Percentiles rank a stretch among this genome's conserved stretches.
Evolutionary conservation across 495 filamentous ascomycete genomes (phyloP).

Genomic region (Neurospora tetraspora): DNA sequence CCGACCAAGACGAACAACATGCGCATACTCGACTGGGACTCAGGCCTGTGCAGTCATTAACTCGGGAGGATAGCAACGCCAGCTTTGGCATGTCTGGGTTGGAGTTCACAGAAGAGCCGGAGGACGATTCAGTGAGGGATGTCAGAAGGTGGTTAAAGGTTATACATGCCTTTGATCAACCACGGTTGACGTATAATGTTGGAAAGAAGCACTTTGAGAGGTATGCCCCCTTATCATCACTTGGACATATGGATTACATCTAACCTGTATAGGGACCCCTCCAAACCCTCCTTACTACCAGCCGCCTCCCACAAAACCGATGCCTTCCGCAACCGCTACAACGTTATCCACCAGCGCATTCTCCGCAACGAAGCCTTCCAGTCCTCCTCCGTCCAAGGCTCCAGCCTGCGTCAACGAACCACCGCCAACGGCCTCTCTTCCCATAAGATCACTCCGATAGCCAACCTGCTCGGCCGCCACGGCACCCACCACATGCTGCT

Average conservation of each 20-base stretch:
- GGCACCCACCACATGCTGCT: slow-evolving; percentile 80
- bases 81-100: slow-evolving; percentile 55
- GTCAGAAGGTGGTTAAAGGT: slow-evolving; percentile 70
- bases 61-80: slow-evolving; percentile 47
- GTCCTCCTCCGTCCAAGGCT: slow-evolving; percentile 51
- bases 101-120: slow-evolving; percentile 50
- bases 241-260: not conserved
- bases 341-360: slow-evolving; percentile 81
- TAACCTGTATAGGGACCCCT: slow-evolving; percentile 34
- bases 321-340: slow-evolving; percentile 80
- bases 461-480: slow-evolving; percentile 84
- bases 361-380: slow-evolving; percentile 92
- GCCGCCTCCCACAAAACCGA: slow-evolving; percentile 70
- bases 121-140: slow-evolving; percentile 49
- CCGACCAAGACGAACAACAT: slow-evolving; percentile 26
- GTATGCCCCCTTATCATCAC: slow-evolving; percentile 21
- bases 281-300: slow-evolving; percentile 69
- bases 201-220: slow-evolving; percentile 85
- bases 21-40: slow-evolving; percentile 33
- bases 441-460: slow-evolving; percentile 85
- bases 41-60: slow-evolving; percentile 26
- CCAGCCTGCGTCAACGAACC: slow-evolving; percentile 42
- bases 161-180: slow-evolving; percentile 74
- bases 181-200: slow-evolving; percentile 73
- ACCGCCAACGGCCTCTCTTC: slow-evolving; percentile 49